A percentile compares a stretch with the other conserved stretches of the same genome.
phyloP scores from a whole-genome alignment of 306 rosid genomes.

The Trifolium subterraneum region DNA sequence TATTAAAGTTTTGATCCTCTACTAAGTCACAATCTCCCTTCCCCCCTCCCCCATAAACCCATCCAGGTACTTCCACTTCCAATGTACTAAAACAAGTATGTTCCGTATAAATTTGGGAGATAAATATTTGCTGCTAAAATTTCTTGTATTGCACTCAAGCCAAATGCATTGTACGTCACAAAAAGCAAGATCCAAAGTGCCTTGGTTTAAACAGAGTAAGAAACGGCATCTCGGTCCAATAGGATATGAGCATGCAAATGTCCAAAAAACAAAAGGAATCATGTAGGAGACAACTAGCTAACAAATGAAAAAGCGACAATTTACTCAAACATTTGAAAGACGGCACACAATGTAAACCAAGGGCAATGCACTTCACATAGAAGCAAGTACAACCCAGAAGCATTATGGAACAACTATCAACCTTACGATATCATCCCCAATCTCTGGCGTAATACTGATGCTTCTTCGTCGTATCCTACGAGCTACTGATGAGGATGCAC shows the following conservation, averaged over 20 bases:
- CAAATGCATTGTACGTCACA: constrained; percentile 11
- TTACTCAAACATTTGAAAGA: constrained; percentile 36
- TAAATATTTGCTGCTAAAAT: constrained; percentile 21
- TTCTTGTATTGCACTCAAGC: constrained; percentile 12
- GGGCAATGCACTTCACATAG: constrained; percentile 28
- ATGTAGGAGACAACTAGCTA: neutral
- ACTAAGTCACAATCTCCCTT: neutral
- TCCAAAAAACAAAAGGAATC: constrained; percentile 13
- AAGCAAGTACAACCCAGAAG: constrained; percentile 32
- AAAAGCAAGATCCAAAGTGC: constrained; percentile 5
- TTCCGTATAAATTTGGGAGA: neutral
- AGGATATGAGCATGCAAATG: constrained; percentile 28
- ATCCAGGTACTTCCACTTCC: neutral
- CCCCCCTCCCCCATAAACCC: constrained; percentile 11
- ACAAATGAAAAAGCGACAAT: constrained; percentile 7
- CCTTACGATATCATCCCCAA: constrained; percentile 99
- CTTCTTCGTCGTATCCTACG: constrained; percentile 95
- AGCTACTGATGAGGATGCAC: constrained; percentile 77
- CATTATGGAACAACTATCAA: constrained; percentile 52
- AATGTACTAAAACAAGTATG: constrained; percentile 4
- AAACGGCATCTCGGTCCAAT: neutral
- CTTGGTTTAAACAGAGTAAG: neutral
- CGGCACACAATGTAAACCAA: constrained; percentile 16
- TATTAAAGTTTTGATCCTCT: constrained; percentile 8
- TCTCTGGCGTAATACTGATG: constrained; percentile 98